Conservation (phyloP, 495 filamentous ascomycete species). For the Penicillium macrosclerotiorum region DNA sequence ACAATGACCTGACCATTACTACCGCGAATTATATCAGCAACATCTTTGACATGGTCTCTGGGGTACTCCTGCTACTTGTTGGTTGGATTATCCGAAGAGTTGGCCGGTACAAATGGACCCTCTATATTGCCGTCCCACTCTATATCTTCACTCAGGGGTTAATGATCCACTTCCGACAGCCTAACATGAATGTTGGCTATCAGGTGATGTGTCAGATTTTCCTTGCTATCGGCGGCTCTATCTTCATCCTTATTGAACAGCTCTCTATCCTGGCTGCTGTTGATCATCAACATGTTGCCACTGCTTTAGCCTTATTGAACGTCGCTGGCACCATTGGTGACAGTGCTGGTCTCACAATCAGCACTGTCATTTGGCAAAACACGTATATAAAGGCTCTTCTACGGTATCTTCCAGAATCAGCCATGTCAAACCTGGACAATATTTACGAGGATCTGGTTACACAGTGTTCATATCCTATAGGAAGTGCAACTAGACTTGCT, state of each 20-base stretch:
- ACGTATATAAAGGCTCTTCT: conserved; percentile 53
- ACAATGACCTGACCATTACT: conserved; percentile 53
- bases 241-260: conserved; percentile 60
- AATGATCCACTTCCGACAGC: conserved; percentile 66
- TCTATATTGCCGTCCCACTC: conserved; percentile 48
- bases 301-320: conserved; percentile 60
- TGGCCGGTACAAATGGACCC: conserved; percentile 52
- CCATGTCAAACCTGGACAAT: conserved; percentile 26
- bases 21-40: conserved; percentile 52
- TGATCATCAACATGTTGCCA: conserved; percentile 64
- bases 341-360: conserved; percentile 60
- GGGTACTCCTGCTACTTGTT: conserved; percentile 46
- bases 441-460: conserved; percentile 50
- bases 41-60: conserved; percentile 50
- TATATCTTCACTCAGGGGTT: conserved; percentile 57
- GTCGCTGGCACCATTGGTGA: conserved; percentile 64
- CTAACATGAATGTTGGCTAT: conserved; percentile 57
- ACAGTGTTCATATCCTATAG: conserved; percentile 51
- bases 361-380: conserved; percentile 65
- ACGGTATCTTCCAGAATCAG: conserved; percentile 52
- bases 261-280: conserved; percentile 66
- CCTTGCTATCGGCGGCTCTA: conserved; percentile 60
- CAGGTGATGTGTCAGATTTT: conserved; percentile 74
- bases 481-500: conserved; percentile 46
- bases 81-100: conserved; percentile 53